phyloP scores from a whole-genome alignment of 202 grass and related monocot species.

The Setaria italica region DNA sequence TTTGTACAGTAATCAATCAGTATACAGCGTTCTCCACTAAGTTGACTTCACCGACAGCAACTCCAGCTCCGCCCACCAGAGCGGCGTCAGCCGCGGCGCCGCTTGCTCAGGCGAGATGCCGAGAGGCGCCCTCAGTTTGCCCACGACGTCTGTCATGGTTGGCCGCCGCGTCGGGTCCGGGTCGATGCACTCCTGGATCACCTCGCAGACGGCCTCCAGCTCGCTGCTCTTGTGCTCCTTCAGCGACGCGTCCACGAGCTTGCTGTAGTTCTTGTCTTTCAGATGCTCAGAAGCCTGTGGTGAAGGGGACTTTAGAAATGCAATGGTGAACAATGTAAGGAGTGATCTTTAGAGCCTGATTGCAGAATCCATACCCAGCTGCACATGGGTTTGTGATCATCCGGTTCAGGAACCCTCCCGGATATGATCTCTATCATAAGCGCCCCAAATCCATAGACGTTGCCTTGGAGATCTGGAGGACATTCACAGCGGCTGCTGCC shows the following conservation, averaged over 20 bases:
- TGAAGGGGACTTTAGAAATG: neutral
- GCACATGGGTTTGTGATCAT: conserved; percentile 56
- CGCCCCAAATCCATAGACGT: conserved; percentile 70
- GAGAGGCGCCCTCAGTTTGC: conserved; percentile 53
- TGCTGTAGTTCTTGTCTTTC: conserved; percentile 51
- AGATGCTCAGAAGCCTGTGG: conserved; percentile 74
- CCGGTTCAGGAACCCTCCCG: conserved; percentile 60
- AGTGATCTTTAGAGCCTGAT: conserved; percentile 7
- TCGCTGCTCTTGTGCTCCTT: conserved; percentile 58
- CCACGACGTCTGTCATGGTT: conserved; percentile 60
- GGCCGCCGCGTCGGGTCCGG: conserved; percentile 58
- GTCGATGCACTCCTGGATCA: conserved; percentile 71
- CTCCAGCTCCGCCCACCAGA: conserved; percentile 98
- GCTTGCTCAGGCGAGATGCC: conserved; percentile 77
- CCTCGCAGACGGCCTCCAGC: conserved; percentile 71
- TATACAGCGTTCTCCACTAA: conserved; percentile 50
- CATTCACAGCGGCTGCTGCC: conserved; percentile 49
- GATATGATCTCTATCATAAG: conserved; percentile 86
- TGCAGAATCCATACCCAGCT: conserved; percentile 59
- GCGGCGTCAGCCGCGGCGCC: conserved; percentile 72
- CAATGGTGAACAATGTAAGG: neutral
- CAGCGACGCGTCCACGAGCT: conserved; percentile 63
- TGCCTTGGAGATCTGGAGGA: conserved; percentile 58
- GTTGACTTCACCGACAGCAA: conserved; percentile 76
- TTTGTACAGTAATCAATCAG: conserved; percentile 44